These are phyloP conservation scores for Ilex asprella DNA, from an alignment of 257 asterid genomes.

Conservation along the genomic window DNA sequence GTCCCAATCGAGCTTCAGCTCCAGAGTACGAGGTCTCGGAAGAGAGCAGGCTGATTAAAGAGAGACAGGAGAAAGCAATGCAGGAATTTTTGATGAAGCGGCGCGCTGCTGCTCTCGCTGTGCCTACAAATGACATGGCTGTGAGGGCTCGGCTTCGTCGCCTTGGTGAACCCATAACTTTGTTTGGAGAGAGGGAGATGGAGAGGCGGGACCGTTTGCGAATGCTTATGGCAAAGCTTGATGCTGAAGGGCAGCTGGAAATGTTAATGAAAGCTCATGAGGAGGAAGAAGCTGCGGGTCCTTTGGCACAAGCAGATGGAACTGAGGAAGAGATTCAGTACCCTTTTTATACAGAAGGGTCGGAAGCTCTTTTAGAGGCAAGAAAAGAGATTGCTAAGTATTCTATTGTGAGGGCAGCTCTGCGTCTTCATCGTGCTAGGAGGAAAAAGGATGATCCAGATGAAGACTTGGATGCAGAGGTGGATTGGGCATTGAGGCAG, in stretches of 20 bases:
- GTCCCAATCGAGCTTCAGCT: slow-evolving; percentile 19
- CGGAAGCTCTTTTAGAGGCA: slow-evolving; percentile 57
- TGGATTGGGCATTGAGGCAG: slow-evolving; percentile 77
- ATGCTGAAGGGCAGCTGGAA: slow-evolving; percentile 82
- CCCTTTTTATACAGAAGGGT: slow-evolving; percentile 91
- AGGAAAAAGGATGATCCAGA: slow-evolving; percentile 90
- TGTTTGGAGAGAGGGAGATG: slow-evolving; percentile 95
- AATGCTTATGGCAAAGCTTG: slow-evolving; percentile 73
- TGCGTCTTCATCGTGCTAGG: slow-evolving; percentile 72
- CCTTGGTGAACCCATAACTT: slow-evolving; percentile 89
- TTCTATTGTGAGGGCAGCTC: slow-evolving; percentile 74
- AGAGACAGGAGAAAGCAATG: slow-evolving; percentile 82
- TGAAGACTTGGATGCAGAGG: slow-evolving; percentile 92
- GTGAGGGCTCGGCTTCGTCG: slow-evolving; percentile 78
- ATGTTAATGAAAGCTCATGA: slow-evolving; percentile 93
- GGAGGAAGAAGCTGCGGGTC: slow-evolving; percentile 73
- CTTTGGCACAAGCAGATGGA: slow-evolving; percentile 35
- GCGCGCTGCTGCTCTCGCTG: slow-evolving; percentile 87
- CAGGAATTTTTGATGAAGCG: slow-evolving; percentile 85
- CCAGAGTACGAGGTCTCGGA: slow-evolving; percentile 80
- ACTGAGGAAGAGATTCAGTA: slow-evolving; percentile 70
- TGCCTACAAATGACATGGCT: slow-evolving; percentile 86
- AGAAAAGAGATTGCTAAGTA: slow-evolving; percentile 67
- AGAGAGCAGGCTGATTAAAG: slow-evolving; percentile 53
- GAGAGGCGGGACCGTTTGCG: slow-evolving; percentile 91